Base-by-base conservation (phyloP, 345 rosid species). In the Eucalyptus dawsonii region DNA sequence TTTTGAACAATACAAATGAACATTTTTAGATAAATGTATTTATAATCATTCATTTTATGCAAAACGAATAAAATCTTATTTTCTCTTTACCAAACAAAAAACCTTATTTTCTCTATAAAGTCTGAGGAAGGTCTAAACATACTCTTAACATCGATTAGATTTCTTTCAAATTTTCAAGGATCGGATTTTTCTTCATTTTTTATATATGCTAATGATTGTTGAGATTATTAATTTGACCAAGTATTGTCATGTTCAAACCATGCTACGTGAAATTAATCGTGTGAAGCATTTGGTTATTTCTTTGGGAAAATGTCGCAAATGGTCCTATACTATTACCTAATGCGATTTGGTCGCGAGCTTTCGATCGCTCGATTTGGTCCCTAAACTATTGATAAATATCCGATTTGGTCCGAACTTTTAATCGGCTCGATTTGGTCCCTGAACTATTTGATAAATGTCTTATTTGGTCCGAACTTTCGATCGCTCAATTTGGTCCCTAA, bases 1-100 rank as follows among this genome's bases (percentile, higher is more conserved):
- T 37, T 37, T 37, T 2, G 0, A 37, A 2, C 1, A 5, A 16
- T 67, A 22, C 0, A 72, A 72, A 37, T 9, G 4, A 1, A 9
- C 3, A 34, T 9, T 17, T 69, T 17, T 9, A 17, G 3, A 7
- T 3, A 17, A 0, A 17, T 9, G 1, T 10, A 31, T 34, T 72
- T 9, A 31, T 69, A 9, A 31, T 37, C 2, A 9, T 37, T 72
- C 3, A 5, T 72, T 19, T 72, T 10, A 3, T 11, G 14, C 2
- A 24, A 37, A 37, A 19, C 2, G 1, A 10, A 11, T 7, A 3
- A 37, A 37, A 37, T 5, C 1, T 69, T 67, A 4, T 16, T n/a
- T 8, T 67, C 6, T 31, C 0, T 16, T 45, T 45, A 45, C 47
- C 10, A 45, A 45, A 9, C 8, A 44, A 45, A 45, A 9, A 9